These are phyloP conservation scores for Paratinospora sagittata DNA, from an alignment of 164 flowering plant genomes.

Conservation along the genomic window DNA sequence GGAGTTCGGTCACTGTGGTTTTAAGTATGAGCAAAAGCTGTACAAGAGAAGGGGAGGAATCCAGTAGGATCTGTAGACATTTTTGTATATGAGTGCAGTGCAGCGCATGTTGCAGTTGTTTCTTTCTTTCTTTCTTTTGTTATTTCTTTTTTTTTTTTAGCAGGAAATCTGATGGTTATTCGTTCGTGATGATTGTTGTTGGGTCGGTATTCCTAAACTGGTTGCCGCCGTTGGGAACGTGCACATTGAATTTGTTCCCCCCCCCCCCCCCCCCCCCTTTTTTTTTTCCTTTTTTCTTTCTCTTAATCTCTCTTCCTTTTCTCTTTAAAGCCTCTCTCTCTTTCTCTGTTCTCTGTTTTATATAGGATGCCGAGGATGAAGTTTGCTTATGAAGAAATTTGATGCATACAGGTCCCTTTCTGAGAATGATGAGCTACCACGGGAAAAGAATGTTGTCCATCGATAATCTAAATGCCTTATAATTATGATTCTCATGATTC, in stretches of 20 bases:
- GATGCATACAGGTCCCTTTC: too few species aligned
- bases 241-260: slow-evolving; percentile 12
- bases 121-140: background rate
- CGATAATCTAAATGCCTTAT: too few species aligned
- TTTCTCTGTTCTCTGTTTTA: too few species aligned
- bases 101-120: background rate
- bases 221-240: slow-evolving; percentile 13
- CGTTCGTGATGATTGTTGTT: slow-evolving; percentile 18
- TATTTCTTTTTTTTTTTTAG: background rate
- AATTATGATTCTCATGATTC: too few species aligned
- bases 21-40: background rate
- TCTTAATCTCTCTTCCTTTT: background rate
- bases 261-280: background rate
- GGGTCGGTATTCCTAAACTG: slow-evolving; percentile 18
- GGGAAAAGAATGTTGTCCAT: too few species aligned
- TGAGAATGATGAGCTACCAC: too few species aligned
- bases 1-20: background rate
- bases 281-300: background rate
- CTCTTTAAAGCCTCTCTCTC: background rate
- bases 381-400: too few species aligned
- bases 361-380: too few species aligned
- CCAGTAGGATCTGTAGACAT: background rate
- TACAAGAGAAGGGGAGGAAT: background rate
- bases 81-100: slow-evolving; percentile 18
- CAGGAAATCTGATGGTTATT: slow-evolving; percentile 16